Evolutionary conservation across 352 stramenopile species (phyloP).

Genomic region (Phytophthora macrochlamydospora): DNA sequence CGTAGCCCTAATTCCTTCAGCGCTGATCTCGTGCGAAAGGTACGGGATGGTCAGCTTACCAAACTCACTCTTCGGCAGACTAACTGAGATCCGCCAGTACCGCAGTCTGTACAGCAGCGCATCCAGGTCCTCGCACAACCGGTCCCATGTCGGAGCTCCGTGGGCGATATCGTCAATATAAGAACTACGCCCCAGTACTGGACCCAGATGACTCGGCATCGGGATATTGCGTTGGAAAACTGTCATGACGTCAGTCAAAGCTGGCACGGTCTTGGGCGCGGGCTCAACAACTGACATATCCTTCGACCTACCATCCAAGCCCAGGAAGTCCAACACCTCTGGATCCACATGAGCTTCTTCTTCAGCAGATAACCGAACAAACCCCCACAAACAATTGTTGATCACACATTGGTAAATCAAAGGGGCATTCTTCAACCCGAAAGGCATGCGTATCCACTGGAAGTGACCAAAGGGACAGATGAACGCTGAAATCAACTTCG

Average conservation of each 20-base stretch:
- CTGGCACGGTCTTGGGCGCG: not conserved
- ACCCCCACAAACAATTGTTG: conserved; percentile 15
- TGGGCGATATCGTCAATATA: conserved; percentile 35
- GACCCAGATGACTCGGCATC: not conserved
- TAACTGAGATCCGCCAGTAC: conserved; percentile 24
- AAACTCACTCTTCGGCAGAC: conserved; percentile 25
- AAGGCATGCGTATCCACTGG: conserved; percentile 20
- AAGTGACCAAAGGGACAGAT: conserved; percentile 29
- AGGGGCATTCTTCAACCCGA: not conserved
- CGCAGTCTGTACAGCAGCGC: conserved; percentile 12
- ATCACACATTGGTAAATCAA: conserved; percentile 15
- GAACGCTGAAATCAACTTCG: conserved; percentile 12
- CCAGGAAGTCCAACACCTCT: conserved; percentile 1
- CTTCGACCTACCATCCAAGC: not conserved
- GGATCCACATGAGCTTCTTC: not conserved
- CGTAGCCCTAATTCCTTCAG: conserved; percentile 11
- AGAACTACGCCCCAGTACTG: conserved; percentile 11
- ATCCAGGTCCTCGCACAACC: conserved; percentile 10
- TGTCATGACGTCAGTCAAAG: not conserved
- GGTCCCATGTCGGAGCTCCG: conserved; percentile 8
- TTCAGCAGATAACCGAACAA: not conserved
- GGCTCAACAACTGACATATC: not conserved
- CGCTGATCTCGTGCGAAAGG: conserved; percentile 3
- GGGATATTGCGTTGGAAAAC: not conserved
- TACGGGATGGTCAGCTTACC: conserved; percentile 19